Evolutionary conservation across 257 asterid species (phyloP).

Genomic region (Lantana camara): DNA sequence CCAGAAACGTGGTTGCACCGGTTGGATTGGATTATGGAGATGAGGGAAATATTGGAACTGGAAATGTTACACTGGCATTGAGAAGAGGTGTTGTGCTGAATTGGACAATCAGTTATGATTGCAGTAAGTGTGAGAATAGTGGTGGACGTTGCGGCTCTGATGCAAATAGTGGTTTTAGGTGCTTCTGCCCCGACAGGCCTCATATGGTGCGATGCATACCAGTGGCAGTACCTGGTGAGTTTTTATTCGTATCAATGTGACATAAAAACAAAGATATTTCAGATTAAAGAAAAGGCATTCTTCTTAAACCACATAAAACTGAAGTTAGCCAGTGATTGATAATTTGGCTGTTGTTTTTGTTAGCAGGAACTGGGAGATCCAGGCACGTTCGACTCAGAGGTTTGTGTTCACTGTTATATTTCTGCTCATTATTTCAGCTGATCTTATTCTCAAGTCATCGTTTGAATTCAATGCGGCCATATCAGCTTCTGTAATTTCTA

Average conservation of each 20-base stretch:
- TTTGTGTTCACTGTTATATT: neutral
- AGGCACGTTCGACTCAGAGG: conserved; percentile 11
- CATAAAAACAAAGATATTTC: too few relatives aligned
- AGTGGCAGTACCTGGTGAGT: neutral
- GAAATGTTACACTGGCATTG: conserved; percentile 20
- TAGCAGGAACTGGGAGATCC: conserved; percentile 3
- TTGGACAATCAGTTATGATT: conserved; percentile 39
- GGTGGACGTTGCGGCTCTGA: conserved; percentile 53
- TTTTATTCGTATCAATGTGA: too few relatives aligned
- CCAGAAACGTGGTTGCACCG: too few relatives aligned
- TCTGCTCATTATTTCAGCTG: neutral
- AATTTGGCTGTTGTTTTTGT: conserved; percentile 13
- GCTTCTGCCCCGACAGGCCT: conserved; percentile 47
- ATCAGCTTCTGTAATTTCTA: neutral
- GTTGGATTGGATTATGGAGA: neutral
- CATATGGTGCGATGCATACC: neutral
- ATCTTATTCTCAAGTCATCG: neutral
- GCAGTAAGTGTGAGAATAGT: conserved; percentile 32
- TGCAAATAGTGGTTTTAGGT: conserved; percentile 1
- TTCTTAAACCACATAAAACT: too few relatives aligned
- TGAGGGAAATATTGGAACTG: neutral
- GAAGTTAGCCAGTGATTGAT: too few relatives aligned
- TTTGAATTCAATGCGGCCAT: too few relatives aligned
- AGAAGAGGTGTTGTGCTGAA: conserved; percentile 42
- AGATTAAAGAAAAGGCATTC: too few relatives aligned